phyloP scores from a whole-genome alignment of 179 eudicot species.

The Sideroxylon spinosum region DNA sequence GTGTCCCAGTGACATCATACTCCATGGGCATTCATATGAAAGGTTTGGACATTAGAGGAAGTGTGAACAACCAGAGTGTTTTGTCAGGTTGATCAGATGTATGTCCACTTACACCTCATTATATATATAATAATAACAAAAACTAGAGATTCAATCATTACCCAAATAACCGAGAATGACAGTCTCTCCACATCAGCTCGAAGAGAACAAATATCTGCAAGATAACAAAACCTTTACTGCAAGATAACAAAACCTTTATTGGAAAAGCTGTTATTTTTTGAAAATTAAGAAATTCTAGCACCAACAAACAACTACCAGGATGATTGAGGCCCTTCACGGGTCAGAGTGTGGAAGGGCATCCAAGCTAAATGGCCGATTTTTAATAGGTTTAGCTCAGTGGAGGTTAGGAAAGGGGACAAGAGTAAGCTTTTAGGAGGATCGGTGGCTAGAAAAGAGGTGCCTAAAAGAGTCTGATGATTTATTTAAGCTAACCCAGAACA shows the following conservation, averaged over 20 bases:
- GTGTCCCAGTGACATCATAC: too few relatives aligned
- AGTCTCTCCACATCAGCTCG: constrained; percentile 94
- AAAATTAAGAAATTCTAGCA: background rate
- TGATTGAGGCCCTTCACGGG: too few relatives aligned
- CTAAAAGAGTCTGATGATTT: too few relatives aligned
- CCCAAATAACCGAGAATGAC: constrained; percentile 97
- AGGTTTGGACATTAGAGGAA: background rate
- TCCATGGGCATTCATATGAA: too few relatives aligned
- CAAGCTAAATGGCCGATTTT: too few relatives aligned
- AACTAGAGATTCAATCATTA: constrained; percentile 17
- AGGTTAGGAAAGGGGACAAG: too few relatives aligned
- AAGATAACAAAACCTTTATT: constrained; percentile 16
- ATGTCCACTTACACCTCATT: background rate
- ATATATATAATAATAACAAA: background rate
- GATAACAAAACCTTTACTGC: constrained; percentile 14
- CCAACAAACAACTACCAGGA: background rate
- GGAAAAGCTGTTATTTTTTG: background rate
- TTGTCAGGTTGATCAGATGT: background rate
- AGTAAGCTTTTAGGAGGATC: too few relatives aligned
- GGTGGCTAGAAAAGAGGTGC: too few relatives aligned
- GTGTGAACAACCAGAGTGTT: background rate
- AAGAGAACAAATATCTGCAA: constrained; percentile 92
- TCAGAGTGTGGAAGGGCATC: too few relatives aligned
- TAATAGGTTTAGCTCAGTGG: too few relatives aligned
- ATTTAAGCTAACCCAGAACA: too few relatives aligned